Evolutionary conservation across 1,284 basidiomycete genomes (phyloP).

Genomic region (Pholiota adiposa): DNA sequence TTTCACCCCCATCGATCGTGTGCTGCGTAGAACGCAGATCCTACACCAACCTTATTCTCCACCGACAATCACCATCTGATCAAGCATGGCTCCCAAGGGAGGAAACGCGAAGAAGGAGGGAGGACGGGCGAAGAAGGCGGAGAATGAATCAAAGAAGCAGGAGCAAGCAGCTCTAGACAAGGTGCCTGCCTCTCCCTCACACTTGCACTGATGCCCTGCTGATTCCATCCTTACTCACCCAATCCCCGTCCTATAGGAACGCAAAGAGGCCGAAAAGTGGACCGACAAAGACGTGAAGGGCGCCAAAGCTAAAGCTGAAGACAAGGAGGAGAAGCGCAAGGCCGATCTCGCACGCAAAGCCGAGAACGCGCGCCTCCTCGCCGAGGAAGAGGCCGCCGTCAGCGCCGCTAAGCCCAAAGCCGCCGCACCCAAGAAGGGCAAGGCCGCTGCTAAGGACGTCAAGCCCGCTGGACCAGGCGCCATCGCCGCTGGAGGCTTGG

Average conservation of each 20-base stretch:
- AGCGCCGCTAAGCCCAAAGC: conserved; percentile 53
- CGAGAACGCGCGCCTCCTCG: conserved; percentile 76
- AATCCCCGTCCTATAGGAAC: conserved; percentile 52
- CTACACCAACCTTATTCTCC: not conserved
- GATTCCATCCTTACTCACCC: conserved; percentile 3
- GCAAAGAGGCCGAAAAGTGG: conserved; percentile 84
- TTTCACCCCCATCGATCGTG: not conserved
- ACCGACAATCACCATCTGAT: conserved; percentile 3
- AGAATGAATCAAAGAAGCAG: conserved; percentile 85
- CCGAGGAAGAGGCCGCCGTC: conserved; percentile 81
- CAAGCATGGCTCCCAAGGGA: conserved; percentile 80
- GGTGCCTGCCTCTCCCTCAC: conserved; percentile 39
- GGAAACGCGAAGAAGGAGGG: conserved; percentile 90
- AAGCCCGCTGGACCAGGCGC: conserved; percentile 78
- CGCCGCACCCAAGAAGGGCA: conserved; percentile 67
- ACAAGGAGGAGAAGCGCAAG: conserved; percentile 77
- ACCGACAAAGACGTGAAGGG: conserved; percentile 62
- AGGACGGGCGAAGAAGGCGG: conserved; percentile 90
- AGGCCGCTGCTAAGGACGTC: conserved; percentile 49
- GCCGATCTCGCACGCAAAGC: conserved; percentile 78
- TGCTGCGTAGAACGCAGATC: not conserved
- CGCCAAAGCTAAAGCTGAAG: conserved; percentile 67
- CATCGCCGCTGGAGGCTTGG: conserved; percentile 68
- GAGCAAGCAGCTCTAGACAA: conserved; percentile 60
- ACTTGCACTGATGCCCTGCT: conserved; percentile 3